phyloP scores from a whole-genome alignment of 208 protist genomes.

The Trypanosoma theileri region DNA sequence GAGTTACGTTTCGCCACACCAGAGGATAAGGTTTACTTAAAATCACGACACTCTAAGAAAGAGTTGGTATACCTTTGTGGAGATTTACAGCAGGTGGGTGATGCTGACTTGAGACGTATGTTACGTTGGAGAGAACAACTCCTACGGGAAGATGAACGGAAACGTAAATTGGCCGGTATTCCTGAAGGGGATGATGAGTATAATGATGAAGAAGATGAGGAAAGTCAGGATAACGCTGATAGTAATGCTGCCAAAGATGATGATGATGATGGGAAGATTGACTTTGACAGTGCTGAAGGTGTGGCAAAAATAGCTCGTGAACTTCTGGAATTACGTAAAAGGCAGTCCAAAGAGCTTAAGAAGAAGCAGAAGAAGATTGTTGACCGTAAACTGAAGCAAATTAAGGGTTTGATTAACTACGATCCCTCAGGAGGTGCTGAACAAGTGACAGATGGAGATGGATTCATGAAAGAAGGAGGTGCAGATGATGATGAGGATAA shows the following conservation, averaged over 20 bases:
- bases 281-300: slow-evolving; percentile 81
- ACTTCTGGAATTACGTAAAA: slow-evolving; percentile 83
- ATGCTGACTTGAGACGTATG: slow-evolving; percentile 91
- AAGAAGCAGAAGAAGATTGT: slow-evolving; percentile 92
- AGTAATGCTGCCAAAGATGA: slow-evolving; percentile 27
- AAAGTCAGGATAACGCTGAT: slow-evolving; percentile 14
- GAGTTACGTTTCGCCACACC: slow-evolving; percentile 88
- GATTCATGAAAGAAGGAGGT: slow-evolving; percentile 37
- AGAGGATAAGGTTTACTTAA: slow-evolving; percentile 72
- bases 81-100: slow-evolving; percentile 95
- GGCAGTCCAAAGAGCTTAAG: slow-evolving; percentile 85
- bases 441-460: slow-evolving; percentile 67
- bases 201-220: slow-evolving; percentile 24
- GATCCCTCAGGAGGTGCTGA: slow-evolving; percentile 79
- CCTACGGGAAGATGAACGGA: slow-evolving; percentile 49
- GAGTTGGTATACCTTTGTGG: slow-evolving; percentile 91
- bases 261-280: slow-evolving; percentile 46
- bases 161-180: slow-evolving; percentile 17
- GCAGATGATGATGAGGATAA: slow-evolving; percentile 14
- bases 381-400: slow-evolving; percentile 91
- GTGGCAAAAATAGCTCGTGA: slow-evolving; percentile 83
- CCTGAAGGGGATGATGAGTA: slow-evolving; percentile 18
- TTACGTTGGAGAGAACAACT: slow-evolving; percentile 94
- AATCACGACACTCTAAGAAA: slow-evolving; percentile 85
- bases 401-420: slow-evolving; percentile 92